Percentiles rank a stretch among this genome's conserved stretches.
Evolutionary conservation across 257 asterid genomes (phyloP).

Genomic region (Verbena officinalis): DNA sequence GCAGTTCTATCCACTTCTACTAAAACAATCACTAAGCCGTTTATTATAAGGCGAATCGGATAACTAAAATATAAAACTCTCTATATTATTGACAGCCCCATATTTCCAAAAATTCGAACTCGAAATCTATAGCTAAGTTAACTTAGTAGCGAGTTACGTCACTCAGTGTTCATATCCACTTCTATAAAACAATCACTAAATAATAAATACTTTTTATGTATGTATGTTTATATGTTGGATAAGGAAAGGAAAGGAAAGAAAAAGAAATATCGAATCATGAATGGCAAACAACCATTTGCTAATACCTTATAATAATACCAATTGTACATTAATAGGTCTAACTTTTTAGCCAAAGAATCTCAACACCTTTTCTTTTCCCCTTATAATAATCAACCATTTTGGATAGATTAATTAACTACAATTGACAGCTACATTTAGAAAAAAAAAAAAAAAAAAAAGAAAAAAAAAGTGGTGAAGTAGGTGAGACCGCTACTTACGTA

Average conservation of each 20-base stretch:
- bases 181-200: no score
- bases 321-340: background rate
- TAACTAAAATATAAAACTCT: no score
- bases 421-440: slow-evolving; percentile 10
- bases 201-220: background rate
- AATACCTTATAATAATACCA: no score
- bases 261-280: background rate
- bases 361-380: background rate
- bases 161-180: no score
- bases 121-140: no score
- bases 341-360: background rate
- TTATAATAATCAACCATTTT: background rate
- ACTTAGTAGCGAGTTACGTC: no score
- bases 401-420: background rate
- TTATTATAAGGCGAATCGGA: no score
- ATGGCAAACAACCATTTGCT: background rate
- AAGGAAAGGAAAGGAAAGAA: background rate
- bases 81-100: no score
- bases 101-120: no score
- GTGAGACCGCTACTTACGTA: slow-evolving; percentile 13
- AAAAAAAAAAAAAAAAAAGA: no score
- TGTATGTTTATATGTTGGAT: background rate
- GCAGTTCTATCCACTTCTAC: background rate
- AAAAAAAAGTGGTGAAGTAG: slow-evolving; percentile 12
- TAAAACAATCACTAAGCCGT: background rate